Evolutionary conservation across 345 rosid species (phyloP), one percentile per base, ranked within the genome.

Genomic region (Boechera stricta): DNA sequence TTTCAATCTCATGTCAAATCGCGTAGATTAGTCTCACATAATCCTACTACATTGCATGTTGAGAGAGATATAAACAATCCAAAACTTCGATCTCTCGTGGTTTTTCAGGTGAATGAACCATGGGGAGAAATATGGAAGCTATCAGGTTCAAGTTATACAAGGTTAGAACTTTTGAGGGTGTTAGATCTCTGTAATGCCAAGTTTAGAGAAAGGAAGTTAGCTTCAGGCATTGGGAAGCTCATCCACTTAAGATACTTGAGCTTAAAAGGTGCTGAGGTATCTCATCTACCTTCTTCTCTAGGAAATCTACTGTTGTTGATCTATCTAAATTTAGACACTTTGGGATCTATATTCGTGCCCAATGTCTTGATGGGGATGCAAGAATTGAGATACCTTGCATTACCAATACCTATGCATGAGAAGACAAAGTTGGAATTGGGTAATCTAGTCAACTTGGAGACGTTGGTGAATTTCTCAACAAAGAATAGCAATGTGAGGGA

Each of bases 161-260:
- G 7, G 36, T 59, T n/a, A 29, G 29, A 54, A 32, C 24, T 21
- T 21, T 0, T 86, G 1, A 66, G 83, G 69, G 73, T 86, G 33
- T 11, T 84, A 3, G 72, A 82, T 35, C 67, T 84, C 12, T 78
- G 33, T 7, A 60, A 69, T 15, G 60, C 72, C 18, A 18, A 47
- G 5, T 1, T 21, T 5, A 0, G 0, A 2, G 49, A 8, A 48
- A 77, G 80, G 8, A 71, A 39, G 11, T 41, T 82, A 11, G 75
- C 77, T 0, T 33, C 67, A 10, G 72, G n/a, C 1, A 62, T 84
- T 18, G 79, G 86, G 2, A 67, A 72, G 4, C 78, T 86, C 61
- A 77, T 80, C 32, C 85, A 79, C 35, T 62, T 75, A 53, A 75
- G 66, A 57, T 75, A 54, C 39, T 15, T 75, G 67, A 75, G 66